These are phyloP conservation scores for Penicillium sp. DNA, from an alignment of 2,329 filamentous ascomycete species.

Conservation along the genomic window DNA sequence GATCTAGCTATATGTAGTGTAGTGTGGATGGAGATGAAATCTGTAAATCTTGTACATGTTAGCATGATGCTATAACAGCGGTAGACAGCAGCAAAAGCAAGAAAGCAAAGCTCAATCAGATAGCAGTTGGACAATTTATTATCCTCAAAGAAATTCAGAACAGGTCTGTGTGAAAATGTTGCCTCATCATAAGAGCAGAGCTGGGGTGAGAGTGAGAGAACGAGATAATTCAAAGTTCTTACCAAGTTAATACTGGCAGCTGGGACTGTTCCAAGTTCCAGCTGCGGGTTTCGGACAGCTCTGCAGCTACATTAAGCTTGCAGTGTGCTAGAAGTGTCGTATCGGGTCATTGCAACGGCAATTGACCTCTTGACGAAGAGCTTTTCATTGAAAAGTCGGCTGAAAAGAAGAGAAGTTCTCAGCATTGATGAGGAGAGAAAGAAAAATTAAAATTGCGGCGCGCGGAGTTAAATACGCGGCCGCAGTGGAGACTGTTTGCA, in stretches of 20 bases:
- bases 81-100: background rate
- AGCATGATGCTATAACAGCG: background rate
- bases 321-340: background rate
- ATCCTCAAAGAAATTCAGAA: slow-evolving; percentile 70
- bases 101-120: slow-evolving; percentile 45
- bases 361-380: background rate
- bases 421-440: slow-evolving; percentile 4
- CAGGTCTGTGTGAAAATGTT: slow-evolving; percentile 58
- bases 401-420: too few relatives aligned
- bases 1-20: too few relatives aligned
- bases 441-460: slow-evolving; percentile 6
- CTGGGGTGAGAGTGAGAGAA: background rate
- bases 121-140: slow-evolving; percentile 50
- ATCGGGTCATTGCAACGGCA: background rate
- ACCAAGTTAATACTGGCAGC: slow-evolving; percentile 12
- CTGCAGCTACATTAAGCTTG: slow-evolving; percentile 1
- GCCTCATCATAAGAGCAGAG: slow-evolving; percentile 57
- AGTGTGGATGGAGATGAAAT: too few relatives aligned
- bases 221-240: background rate
- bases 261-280: background rate
- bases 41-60: slow-evolving; percentile 11
- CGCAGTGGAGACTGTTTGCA: slow-evolving; percentile 23
- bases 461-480: slow-evolving; percentile 17
- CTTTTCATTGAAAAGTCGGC: too few relatives aligned
- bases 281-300: background rate